These are phyloP conservation scores for Spergularia marina DNA, from an alignment of 148 eudicot species.

Conservation along the genomic window DNA sequence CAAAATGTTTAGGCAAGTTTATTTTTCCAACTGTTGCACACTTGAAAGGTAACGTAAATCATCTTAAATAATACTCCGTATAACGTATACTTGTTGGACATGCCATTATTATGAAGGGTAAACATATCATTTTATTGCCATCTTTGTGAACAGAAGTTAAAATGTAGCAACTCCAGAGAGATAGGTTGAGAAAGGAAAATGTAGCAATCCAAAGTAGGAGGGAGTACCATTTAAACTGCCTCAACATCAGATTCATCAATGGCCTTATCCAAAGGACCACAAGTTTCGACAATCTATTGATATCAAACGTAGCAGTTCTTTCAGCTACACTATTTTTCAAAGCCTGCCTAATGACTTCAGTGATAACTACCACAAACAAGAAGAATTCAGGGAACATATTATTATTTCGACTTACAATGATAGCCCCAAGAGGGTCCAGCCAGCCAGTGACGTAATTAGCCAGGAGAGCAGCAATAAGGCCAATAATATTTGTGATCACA, in stretches of 20 bases:
- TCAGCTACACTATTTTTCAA: not conserved
- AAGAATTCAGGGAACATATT: not conserved
- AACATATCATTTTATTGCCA: too few species aligned
- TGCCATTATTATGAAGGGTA: too few species aligned
- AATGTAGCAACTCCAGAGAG: too few species aligned
- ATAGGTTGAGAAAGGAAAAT: too few species aligned
- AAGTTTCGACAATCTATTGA: not conserved
- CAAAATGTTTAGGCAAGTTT: not conserved
- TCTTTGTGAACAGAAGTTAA: too few species aligned
- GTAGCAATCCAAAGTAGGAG: not conserved
- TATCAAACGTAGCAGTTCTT: not conserved
- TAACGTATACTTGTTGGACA: too few species aligned
- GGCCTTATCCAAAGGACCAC: not conserved
- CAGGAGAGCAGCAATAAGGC: conserved; percentile 82
- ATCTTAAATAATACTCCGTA: too few species aligned
- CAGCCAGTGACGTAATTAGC: conserved; percentile 68
- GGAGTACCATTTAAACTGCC: not conserved
- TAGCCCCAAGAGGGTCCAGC: conserved; percentile 98
- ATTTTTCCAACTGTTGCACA: not conserved
- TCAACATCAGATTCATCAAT: not conserved
- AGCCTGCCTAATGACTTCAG: not conserved
- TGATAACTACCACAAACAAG: conserved; percentile 8
- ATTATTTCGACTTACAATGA: conserved; percentile 54
- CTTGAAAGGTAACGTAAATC: too few species aligned
- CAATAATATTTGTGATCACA: conserved; percentile 86